Evolutionary conservation across 2,329 filamentous ascomycete genomes (phyloP).

Genomic region (Acarospora socialis): DNA sequence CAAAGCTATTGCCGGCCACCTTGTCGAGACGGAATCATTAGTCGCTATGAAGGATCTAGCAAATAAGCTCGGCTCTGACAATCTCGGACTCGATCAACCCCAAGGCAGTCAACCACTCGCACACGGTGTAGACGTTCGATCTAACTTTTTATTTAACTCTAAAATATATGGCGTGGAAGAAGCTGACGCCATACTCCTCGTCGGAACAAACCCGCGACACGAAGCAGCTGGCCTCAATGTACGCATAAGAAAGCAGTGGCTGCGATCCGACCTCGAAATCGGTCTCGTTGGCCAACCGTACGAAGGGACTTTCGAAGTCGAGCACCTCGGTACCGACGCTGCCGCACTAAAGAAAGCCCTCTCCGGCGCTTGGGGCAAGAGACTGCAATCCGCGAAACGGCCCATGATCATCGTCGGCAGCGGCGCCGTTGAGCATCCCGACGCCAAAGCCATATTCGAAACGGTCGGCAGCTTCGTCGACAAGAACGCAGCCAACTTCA

Average conservation of each 20-base stretch:
- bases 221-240: conserved; percentile 93
- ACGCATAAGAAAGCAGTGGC: conserved; percentile 94
- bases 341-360: conserved; percentile 73
- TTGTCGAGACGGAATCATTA: conserved; percentile 82
- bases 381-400: conserved; percentile 69
- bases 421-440: conserved; percentile 75
- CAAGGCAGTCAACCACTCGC: conserved; percentile 70
- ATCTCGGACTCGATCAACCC: conserved; percentile 82
- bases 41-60: conserved; percentile 95
- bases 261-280: conserved; percentile 86
- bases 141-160: conserved; percentile 95
- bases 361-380: conserved; percentile 80
- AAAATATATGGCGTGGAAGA: conserved; percentile 88
- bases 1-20: conserved; percentile 82
- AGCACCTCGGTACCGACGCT: conserved; percentile 71
- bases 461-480: conserved; percentile 80
- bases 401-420: conserved; percentile 97
- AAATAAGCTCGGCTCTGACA: conserved; percentile 93
- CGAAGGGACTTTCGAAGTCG: conserved; percentile 88
- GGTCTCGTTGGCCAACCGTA: conserved; percentile 83
- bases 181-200: conserved; percentile 77
- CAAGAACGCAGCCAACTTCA: conserved; percentile 80
- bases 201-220: conserved; percentile 89
- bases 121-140: conserved; percentile 83
- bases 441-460: conserved; percentile 89